phyloP scores from a whole-genome alignment of 306 rosid genomes.

The Prinsepia uniflora region DNA sequence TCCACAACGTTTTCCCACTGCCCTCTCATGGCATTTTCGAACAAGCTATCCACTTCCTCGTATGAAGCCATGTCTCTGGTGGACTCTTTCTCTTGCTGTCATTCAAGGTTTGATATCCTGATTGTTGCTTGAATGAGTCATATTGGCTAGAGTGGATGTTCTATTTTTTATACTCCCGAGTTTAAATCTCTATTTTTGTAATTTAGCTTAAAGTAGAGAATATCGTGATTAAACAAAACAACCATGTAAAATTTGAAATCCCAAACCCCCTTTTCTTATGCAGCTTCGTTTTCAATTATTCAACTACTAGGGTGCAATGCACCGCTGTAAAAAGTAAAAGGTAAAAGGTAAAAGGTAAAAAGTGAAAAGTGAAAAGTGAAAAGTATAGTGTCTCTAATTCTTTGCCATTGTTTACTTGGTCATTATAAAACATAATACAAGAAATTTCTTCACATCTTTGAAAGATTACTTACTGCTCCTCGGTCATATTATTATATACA shows the following conservation, averaged over 20 bases:
- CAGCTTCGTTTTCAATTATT: no score
- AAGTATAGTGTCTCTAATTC: neutral
- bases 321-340: no score
- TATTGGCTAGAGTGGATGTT: no score
- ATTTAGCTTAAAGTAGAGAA: no score
- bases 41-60: constrained; percentile 14
- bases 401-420: neutral
- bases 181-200: no score
- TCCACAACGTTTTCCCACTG: constrained; percentile 19
- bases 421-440: neutral
- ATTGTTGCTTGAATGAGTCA: no score
- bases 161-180: no score
- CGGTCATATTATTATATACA: neutral
- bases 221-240: no score
- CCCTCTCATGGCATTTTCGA: constrained; percentile 21
- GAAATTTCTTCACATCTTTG: neutral
- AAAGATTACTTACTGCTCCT: neutral
- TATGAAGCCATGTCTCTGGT: neutral
- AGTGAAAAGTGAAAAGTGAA: no score
- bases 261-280: no score
- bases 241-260: no score
- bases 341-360: neutral
- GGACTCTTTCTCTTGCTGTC: neutral
- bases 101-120: neutral
- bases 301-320: no score